Evolutionary conservation across 83 land plant genomes (phyloP), one percentile per base, ranked within the genome.

Genomic region (Diphasiastrum complanatum): DNA sequence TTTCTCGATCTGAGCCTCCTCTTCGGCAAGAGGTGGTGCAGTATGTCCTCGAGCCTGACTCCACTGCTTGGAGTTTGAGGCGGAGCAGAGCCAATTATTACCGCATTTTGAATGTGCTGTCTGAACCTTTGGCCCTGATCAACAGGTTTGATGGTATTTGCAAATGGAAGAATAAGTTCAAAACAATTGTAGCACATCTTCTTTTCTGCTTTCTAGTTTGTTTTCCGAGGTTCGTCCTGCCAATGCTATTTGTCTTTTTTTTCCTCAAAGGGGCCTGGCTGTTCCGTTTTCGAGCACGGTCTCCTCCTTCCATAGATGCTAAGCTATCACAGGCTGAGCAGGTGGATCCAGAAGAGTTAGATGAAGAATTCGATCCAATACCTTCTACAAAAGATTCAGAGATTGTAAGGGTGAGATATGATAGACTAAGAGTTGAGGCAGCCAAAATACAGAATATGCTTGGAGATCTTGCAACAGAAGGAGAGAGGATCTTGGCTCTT

Each of bases 381-480:
- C 82, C 82, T 1, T 74, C 78, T 41, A 35, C 70, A 25, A 71
- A 61, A 35, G 75, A 80, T 14, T 68, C 78, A 6, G 81, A 85
- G 8, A 33, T 78, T 18, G 60, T 85, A 4, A 51, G 79, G n/a
- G 51, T 32, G 22, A 32, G 91, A 51, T 85, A 85, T 56, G 91
- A 83, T 51, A 29, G 87, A 40, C 33, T 85, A 26, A 37, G 87
- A 45, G 66, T 70, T 5, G 22, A 83, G 58, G 91, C 82, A 23
- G 87, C 70, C 3, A 37, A 87, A 47, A 78, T 85, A 5, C 87
- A 85, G 61, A 82, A 78, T 27, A 81, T 85, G 33, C 48, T 85
- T 57, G 87, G 91, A 1, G 87, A 85, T 32, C 38, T 85, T 6
- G 91, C 91, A 20, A 78, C 87, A n/a, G 84, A 85, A 59, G 91